phyloP scores from a whole-genome alignment of 768 basidiomycete genomes.

The Galerina sulciceps region DNA sequence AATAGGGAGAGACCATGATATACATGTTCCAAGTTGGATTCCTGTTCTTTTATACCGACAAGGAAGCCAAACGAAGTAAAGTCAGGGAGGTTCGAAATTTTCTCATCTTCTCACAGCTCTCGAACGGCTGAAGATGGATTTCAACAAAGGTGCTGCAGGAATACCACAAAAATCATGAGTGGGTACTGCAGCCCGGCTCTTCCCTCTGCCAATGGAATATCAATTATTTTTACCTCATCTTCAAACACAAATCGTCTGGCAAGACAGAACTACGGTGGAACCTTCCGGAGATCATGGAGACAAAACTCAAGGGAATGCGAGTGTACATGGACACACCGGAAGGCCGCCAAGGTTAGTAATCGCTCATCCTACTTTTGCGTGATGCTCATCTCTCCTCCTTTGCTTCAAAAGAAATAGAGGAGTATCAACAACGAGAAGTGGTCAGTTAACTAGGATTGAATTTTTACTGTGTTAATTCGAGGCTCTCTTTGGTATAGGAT shows the following conservation, averaged over 20 bases:
- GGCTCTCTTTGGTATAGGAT: too few relatives aligned
- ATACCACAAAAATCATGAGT: not conserved
- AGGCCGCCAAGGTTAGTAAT: slow-evolving; percentile 3
- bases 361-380: too few relatives aligned
- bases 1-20: slow-evolving; percentile 9
- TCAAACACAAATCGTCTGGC: not conserved
- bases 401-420: too few relatives aligned
- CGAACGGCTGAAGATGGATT: not conserved
- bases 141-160: not conserved
- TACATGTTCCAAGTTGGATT: not conserved
- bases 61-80: slow-evolving; percentile 6
- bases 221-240: slow-evolving; percentile 7
- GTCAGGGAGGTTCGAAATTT: not conserved
- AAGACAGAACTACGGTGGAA: slow-evolving; percentile 4
- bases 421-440: too few relatives aligned
- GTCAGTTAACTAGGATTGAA: too few relatives aligned
- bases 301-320: not conserved
- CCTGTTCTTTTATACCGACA: not conserved
- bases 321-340: not conserved
- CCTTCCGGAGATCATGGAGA: not conserved
- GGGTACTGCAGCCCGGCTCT: slow-evolving; percentile 8
- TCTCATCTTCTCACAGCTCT: not conserved
- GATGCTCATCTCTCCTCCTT: too few relatives aligned
- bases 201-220: slow-evolving; percentile 8
- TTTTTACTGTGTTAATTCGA: too few relatives aligned